Base-by-base conservation (phyloP, 179 eudicot genomes). In the Beta lomatogona region DNA sequence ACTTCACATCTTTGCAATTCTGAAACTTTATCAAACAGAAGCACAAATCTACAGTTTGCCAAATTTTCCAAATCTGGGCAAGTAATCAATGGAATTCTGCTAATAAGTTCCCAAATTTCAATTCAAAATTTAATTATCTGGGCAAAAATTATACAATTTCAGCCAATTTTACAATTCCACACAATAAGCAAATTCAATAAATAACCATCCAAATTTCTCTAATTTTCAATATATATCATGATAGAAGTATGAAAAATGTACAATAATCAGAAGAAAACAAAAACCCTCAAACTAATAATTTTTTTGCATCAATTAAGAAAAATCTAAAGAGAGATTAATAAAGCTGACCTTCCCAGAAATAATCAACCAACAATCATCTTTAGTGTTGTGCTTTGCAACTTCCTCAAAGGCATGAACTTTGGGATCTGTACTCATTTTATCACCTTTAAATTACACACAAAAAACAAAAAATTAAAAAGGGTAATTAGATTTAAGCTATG, bases 361-460 rank as follows among this genome's bases (percentile, higher is more conserved):
- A 36, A 88, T 81, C 55, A 91, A 79, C 93, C 92, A 89, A 70
- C 92, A 91, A 84, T 89, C 91, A 4, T 76, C 69, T 69, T 83
- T 88, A 50, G 67, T 53, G 79, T 88, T 87, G 88, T 91, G 92
- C 80, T 87, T 83, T 3, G 87, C 86, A 21, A 89, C 89, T 76
- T 91, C 89, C 21, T 91, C 89, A 77, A 91, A 91, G 25, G 15
- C 28, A 52, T 80, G 77, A 67, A 86, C 71, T 72, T 81, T 81
- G 31, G 28, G 71, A 73, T 85, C 85, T 70, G 89, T 71, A 55
- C 87, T 81, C 93, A 89, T 91, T 41, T 79, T 72, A 28, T 46
- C 19, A 66, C 41, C 36, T 58, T 52, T 6, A 14, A 58, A 73
- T 19, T 52, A 67, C 68, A 67, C 68, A 8, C 19, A 14, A 55